Conservation (phyloP, 257 asterid genomes). For the Salvia rosmarinus region DNA sequence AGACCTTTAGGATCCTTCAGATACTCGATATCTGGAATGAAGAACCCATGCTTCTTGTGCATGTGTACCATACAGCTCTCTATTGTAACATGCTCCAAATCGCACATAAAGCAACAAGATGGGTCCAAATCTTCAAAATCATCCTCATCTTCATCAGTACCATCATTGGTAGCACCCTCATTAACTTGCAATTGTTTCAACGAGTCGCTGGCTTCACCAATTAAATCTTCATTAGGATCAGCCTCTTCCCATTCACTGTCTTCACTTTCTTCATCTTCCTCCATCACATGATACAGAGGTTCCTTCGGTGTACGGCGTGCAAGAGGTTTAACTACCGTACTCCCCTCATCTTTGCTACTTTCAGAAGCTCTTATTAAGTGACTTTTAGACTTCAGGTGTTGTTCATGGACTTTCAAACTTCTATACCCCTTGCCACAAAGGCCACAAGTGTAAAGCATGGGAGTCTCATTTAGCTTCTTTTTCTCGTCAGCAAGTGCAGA, state of each 20-base stretch:
- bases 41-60: conserved; percentile 94
- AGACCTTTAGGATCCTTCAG: conserved; percentile 92
- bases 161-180: conserved; percentile 45
- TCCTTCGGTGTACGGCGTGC: conserved; percentile 49
- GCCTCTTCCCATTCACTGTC: conserved; percentile 91
- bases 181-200: conserved; percentile 49
- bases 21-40: conserved; percentile 91
- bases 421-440: conserved; percentile 83
- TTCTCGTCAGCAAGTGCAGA: conserved; percentile 78
- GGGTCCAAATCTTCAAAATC: conserved; percentile 60
- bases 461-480: conserved; percentile 59
- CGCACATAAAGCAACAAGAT: conserved; percentile 89
- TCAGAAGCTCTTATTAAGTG: conserved; percentile 69
- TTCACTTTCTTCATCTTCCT: conserved; percentile 74
- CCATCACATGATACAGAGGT: conserved; percentile 41
- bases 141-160: conserved; percentile 59
- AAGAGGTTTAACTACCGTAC: conserved; percentile 70
- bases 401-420: conserved; percentile 86
- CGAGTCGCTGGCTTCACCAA: conserved; percentile 53
- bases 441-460: conserved; percentile 80
- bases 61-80: conserved; percentile 94
- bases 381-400: conserved; percentile 78
- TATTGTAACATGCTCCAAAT: conserved; percentile 58
- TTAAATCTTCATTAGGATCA: conserved; percentile 65
- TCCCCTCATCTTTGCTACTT: conserved; percentile 44